Conservation (phyloP, 768 basidiomycete genomes). For the Russula brevipes region DNA sequence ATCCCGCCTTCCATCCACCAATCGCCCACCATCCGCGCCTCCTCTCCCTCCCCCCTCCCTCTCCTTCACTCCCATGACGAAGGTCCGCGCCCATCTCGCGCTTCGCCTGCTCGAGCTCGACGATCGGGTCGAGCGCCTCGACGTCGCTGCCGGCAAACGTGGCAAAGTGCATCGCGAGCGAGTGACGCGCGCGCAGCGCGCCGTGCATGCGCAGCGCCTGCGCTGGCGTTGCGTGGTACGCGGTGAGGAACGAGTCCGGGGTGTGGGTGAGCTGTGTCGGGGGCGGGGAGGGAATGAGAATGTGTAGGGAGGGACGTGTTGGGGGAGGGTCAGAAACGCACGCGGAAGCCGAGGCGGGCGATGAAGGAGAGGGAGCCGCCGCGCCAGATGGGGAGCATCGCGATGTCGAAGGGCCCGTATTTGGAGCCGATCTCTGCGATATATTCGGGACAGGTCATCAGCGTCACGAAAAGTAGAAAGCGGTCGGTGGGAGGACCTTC, state of each 20-base stretch:
- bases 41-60: not conserved
- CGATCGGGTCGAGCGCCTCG: slow-evolving; percentile 39
- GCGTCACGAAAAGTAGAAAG: not conserved
- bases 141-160: slow-evolving; percentile 41
- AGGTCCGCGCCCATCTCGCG: slow-evolving; percentile 28
- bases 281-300: not conserved
- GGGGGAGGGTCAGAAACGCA: slow-evolving; percentile 23
- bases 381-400: slow-evolving; percentile 43
- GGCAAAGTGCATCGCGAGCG: slow-evolving; percentile 42
- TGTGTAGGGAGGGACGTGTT: not conserved
- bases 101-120: slow-evolving; percentile 35
- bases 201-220: slow-evolving; percentile 38
- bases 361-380: slow-evolving; percentile 40
- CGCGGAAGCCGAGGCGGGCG: slow-evolving; percentile 36
- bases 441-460: not conserved
- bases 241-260: slow-evolving; percentile 28
- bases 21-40: slow-evolving; percentile 20
- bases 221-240: slow-evolving; percentile 39
- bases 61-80: not conserved
- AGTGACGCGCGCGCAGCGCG: slow-evolving; percentile 36
- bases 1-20: slow-evolving; percentile 34
- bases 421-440: slow-evolving; percentile 36
- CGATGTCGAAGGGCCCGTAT: slow-evolving; percentile 39
- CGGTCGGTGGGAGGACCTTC: slow-evolving; percentile 26
- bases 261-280: slow-evolving; percentile 29